phyloP scores from a whole-genome alignment of 768 basidiomycete species.

The Kwoniella dejecticola region DNA sequence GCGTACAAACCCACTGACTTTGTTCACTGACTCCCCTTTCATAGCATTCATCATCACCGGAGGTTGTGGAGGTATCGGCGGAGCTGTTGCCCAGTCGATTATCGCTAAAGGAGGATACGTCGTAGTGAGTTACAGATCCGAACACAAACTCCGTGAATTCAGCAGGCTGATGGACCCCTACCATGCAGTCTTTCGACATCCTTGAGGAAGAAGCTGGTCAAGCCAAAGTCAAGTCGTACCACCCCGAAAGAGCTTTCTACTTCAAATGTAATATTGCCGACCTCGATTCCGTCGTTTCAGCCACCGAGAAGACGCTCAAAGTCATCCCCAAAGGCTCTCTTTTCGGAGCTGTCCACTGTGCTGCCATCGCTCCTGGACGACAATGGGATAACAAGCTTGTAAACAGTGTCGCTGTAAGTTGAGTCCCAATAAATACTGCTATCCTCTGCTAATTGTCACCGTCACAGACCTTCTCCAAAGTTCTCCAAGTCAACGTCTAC shows the following conservation, averaged over 20 bases:
- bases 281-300: constrained; percentile 26
- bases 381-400: constrained; percentile 30
- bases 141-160: no score
- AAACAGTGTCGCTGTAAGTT: constrained; percentile 9
- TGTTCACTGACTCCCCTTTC: no score
- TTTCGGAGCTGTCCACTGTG: constrained; percentile 36
- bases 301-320: constrained; percentile 12
- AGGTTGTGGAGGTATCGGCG: constrained; percentile 46
- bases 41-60: constrained; percentile 39
- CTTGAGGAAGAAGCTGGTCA: constrained; percentile 40
- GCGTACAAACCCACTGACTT: no score
- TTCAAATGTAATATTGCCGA: constrained; percentile 40
- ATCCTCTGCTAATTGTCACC: no score
- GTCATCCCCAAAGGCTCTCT: constrained; percentile 26
- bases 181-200: no score
- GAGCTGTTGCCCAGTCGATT: constrained; percentile 23
- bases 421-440: constrained; percentile 17
- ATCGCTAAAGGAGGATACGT: constrained; percentile 26
- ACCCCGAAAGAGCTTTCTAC: constrained; percentile 36
- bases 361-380: constrained; percentile 25
- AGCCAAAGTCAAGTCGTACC: constrained; percentile 17
- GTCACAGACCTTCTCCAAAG: constrained; percentile 15
- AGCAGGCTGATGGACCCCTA: no score
- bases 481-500: constrained; percentile 43
- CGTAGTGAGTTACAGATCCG: constrained; percentile 1